Evolutionary conservation across 768 basidiomycete species (phyloP).

Genomic region (Collybia nuda): DNA sequence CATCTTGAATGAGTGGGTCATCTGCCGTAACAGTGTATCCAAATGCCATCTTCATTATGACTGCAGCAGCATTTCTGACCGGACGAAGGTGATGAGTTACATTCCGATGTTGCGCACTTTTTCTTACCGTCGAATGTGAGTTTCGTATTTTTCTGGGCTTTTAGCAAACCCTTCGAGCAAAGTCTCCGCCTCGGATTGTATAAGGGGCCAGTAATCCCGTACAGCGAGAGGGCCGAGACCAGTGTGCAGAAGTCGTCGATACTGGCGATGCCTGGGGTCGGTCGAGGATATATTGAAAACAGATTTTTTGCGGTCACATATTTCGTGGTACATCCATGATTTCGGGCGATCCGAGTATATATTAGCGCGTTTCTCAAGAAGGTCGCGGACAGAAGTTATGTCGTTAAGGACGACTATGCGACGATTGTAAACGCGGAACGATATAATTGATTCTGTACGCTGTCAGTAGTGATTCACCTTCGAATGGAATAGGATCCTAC

Average conservation of each 20-base stretch:
- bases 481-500: conserved; percentile 9
- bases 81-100: too few species aligned
- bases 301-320: conserved; percentile 39
- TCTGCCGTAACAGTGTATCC: conserved; percentile 36
- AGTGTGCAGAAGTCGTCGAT: conserved; percentile 38
- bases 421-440: conserved; percentile 44
- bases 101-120: background rate
- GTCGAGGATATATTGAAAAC: conserved; percentile 44
- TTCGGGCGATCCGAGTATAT: conserved; percentile 58
- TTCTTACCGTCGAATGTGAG: conserved; percentile 37
- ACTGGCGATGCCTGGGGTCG: conserved; percentile 34
- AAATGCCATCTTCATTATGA: conserved; percentile 44
- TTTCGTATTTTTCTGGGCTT: conserved; percentile 28
- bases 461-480: background rate
- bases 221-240: conserved; percentile 36
- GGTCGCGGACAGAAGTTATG: conserved; percentile 38
- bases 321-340: conserved; percentile 40
- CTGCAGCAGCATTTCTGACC: conserved; percentile 33
- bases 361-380: conserved; percentile 49
- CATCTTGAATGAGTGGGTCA: conserved; percentile 38
- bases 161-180: conserved; percentile 31
- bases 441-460: conserved; percentile 42
- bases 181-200: conserved; percentile 32
- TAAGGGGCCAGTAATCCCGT: conserved; percentile 29
- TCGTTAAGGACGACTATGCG: conserved; percentile 50